phyloP scores from a whole-genome alignment of 352 stramenopile species.

The Globisporangium polare region DNA sequence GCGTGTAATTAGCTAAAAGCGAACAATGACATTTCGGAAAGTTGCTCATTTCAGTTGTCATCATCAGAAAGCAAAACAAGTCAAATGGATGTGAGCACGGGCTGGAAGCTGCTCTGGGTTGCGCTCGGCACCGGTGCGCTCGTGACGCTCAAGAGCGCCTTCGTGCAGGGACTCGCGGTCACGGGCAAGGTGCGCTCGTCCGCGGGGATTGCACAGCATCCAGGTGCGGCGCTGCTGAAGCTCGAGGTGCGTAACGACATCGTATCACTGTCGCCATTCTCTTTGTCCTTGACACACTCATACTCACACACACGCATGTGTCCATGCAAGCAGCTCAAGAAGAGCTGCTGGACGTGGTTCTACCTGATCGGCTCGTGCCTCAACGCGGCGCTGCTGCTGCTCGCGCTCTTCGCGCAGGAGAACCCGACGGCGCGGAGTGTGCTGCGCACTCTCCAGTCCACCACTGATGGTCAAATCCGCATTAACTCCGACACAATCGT shows the following conservation, averaged over 20 bases:
- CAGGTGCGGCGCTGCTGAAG: slow-evolving; percentile 23
- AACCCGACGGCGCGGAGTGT: slow-evolving; percentile 25
- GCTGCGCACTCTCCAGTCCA: slow-evolving; percentile 33
- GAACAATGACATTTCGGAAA: not conserved
- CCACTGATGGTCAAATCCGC: slow-evolving; percentile 5
- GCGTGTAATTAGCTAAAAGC: not conserved
- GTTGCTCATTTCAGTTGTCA: not conserved
- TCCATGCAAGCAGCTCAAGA: slow-evolving; percentile 19
- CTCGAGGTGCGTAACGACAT: slow-evolving; percentile 24
- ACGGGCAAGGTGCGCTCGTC: slow-evolving; percentile 38
- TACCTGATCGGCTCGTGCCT: slow-evolving; percentile 56
- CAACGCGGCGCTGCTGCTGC: slow-evolving; percentile 31
- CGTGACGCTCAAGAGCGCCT: slow-evolving; percentile 29
- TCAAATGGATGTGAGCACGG: slow-evolving; percentile 6
- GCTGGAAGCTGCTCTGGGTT: slow-evolving; percentile 30
- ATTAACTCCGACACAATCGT: slow-evolving; percentile 36
- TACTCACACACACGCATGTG: not conserved
- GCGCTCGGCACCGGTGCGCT: slow-evolving; percentile 21
- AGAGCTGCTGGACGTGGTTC: slow-evolving; percentile 72
- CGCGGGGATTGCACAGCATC: slow-evolving; percentile 22
- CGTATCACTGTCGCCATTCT: not conserved
- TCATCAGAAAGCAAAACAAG: not conserved
- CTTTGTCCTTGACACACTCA: not conserved
- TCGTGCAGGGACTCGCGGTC: slow-evolving; percentile 36
- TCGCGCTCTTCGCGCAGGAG: slow-evolving; percentile 28